Base-by-base conservation (phyloP, 1,284 basidiomycete species). In the Malassezia dermatis region DNA sequence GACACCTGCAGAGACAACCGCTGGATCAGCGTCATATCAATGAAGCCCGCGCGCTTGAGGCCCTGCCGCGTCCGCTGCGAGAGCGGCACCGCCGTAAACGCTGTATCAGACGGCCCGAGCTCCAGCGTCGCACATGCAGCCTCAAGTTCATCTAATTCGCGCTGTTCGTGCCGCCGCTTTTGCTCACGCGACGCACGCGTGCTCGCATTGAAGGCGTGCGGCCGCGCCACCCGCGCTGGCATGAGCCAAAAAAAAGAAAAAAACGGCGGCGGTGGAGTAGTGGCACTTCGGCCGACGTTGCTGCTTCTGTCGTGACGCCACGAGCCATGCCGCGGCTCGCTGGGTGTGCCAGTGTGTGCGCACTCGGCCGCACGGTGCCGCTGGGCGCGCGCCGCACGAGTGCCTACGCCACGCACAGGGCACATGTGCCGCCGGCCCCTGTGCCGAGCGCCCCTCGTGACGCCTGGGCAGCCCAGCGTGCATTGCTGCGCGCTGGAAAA, bases 1-100 rank as follows among this genome's bases (percentile, higher is more conserved):
- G 71, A 61, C 7, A 64, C 56, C 1, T 70, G 67, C 7, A 74
- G 50, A 12, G 71, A 57, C 27, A 53, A 60, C 17, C 63, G 45
- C 61, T 74, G 71, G 51, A 74, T 71, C 34, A 62, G 62, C 23
- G 71, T 74, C 68, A 71, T 65, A 32, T 71, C 63, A 17, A 63
- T 57, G 46, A 66, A 73, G 11, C 66, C 65, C 4, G 69, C 65
- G 27, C 61, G 66, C 49, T 64, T 66, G 24, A 74, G 61, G n/a
- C 69, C 69, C 44, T 60, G 49, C 7, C 54, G 52, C 19, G 70
- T 72, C 41, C 55, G 62, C 8, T 47, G 47, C n/a, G 66, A 69
- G 10, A 73, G 57, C 4, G 71, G 71, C 12, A 74, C 50, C 41
- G 66, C 60, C 0, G 60, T 46, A 40, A 74, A 74, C 2, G 64